These are phyloP conservation scores for Eucalyptus dawsonii DNA, from an alignment of 345 rosid species.

Conservation along the genomic window DNA sequence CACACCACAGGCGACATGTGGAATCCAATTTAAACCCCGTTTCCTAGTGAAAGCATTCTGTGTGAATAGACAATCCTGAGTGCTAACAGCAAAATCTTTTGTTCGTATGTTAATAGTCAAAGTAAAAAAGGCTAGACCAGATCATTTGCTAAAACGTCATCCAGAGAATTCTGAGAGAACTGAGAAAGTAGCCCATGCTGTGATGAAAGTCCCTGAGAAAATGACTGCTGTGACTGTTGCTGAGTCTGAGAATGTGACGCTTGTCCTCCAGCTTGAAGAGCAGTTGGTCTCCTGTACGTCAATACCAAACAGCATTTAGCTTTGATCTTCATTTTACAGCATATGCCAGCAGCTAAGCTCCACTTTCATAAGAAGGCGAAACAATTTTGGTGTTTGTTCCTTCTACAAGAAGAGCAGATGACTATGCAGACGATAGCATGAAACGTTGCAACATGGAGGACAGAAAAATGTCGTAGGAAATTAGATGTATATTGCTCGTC, in stretches of 20 bases:
- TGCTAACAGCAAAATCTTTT: background rate
- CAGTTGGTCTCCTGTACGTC: slow-evolving; percentile 42
- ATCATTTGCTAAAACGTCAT: slow-evolving; percentile 39
- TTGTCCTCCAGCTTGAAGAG: slow-evolving; percentile 27
- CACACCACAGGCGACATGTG: background rate
- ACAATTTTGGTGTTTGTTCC: background rate
- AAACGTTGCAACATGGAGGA: background rate
- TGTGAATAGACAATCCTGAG: background rate
- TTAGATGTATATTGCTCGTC: background rate
- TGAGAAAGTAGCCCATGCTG: slow-evolving; percentile 76
- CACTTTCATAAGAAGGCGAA: background rate
- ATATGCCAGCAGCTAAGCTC: background rate
- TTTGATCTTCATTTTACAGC: background rate
- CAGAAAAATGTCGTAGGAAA: background rate
- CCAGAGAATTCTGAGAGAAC: slow-evolving; percentile 65
- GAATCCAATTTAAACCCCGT: background rate
- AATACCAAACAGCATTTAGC: background rate
- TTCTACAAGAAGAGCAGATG: background rate
- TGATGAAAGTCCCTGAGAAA: slow-evolving; percentile 78
- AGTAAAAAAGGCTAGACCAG: slow-evolving; percentile 30
- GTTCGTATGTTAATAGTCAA: background rate
- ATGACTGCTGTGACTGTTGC: slow-evolving; percentile 64
- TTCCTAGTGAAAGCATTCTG: background rate
- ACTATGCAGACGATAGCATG: background rate
- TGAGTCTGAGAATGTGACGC: slow-evolving; percentile 60